A percentile compares a stretch with the other conserved stretches of the same genome.
Conservation (phyloP, 2,329 filamentous ascomycete genomes). For the Penicillium sp. region DNA sequence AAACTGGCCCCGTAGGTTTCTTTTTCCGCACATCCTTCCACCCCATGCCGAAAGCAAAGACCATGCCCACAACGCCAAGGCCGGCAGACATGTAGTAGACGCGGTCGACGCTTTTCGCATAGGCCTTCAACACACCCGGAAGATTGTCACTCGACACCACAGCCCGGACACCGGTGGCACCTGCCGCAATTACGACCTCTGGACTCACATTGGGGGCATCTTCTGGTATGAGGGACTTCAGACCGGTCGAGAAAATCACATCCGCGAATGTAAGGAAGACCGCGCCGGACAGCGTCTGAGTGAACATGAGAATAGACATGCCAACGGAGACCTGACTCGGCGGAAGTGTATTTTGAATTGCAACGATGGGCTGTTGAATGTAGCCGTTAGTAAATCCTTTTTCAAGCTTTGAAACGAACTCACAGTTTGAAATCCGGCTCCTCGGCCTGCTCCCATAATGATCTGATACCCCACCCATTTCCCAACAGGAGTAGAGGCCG, state of each 20-base stretch:
- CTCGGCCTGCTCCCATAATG: constrained; percentile 45
- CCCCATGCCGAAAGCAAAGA: constrained; percentile 26
- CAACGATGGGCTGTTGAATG: constrained; percentile 36
- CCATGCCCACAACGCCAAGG: constrained; percentile 13
- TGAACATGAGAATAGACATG: constrained; percentile 42
- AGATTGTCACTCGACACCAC: constrained; percentile 31
- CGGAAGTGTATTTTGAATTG: constrained; percentile 39
- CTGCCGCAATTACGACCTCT: constrained; percentile 38
- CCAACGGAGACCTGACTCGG: constrained; percentile 39
- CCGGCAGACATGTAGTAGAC: constrained; percentile 27
- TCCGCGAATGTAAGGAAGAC: constrained; percentile 55
- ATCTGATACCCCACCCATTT: constrained; percentile 52
- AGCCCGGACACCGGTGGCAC: constrained; percentile 44
- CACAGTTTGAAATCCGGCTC: constrained; percentile 29
- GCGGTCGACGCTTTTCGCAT: constrained; percentile 24
- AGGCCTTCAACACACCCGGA: constrained; percentile 32
- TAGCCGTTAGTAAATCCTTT: background rate
- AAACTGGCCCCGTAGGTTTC: constrained; percentile 4
- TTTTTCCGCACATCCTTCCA: constrained; percentile 27
- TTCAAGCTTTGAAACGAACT: background rate
- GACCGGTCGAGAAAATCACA: constrained; percentile 47
- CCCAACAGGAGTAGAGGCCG: constrained; percentile 33
- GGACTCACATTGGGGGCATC: constrained; percentile 38
- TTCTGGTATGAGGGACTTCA: constrained; percentile 33
- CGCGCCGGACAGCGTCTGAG: constrained; percentile 43